phyloP scores from a whole-genome alignment of 176 grass and related monocot genomes.

The Oryza punctata region DNA sequence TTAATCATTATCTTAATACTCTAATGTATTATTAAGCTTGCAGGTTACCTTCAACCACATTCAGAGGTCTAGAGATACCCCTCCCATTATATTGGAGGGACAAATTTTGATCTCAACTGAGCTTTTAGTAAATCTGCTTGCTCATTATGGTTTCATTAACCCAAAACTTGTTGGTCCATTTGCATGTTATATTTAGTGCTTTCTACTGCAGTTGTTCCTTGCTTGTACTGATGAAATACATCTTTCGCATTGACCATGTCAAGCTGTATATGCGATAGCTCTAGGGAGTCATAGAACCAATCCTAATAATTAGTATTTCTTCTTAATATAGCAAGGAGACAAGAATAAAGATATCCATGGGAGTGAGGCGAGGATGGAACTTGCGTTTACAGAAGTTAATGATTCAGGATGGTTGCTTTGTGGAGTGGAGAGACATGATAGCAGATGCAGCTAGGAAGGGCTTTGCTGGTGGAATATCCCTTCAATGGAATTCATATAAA shows the following conservation, averaged over 20 bases:
- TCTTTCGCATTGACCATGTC: not conserved
- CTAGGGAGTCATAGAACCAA: slow-evolving; percentile 12
- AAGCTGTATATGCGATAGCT: not conserved
- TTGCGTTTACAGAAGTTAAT: slow-evolving; percentile 59
- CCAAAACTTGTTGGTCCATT: not conserved
- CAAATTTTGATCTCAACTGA: not conserved
- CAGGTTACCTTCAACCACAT: no score
- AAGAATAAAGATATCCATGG: slow-evolving; percentile 70
- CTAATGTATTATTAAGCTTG: no score
- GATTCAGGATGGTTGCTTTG: slow-evolving; percentile 69
- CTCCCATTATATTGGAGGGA: not conserved
- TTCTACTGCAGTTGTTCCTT: not conserved
- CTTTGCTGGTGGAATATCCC: slow-evolving; percentile 60
- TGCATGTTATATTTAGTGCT: not conserved
- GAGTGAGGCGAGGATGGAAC: slow-evolving; percentile 69
- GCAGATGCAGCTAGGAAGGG: slow-evolving; percentile 71
- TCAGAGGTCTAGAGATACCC: no score
- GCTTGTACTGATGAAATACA: not conserved
- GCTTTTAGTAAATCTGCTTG: slow-evolving; percentile 9
- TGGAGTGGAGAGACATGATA: slow-evolving; percentile 81
- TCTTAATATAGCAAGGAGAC: slow-evolving; percentile 71
- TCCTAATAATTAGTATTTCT: slow-evolving; percentile 29
- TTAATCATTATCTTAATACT: no score
- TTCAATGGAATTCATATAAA: slow-evolving; percentile 87
- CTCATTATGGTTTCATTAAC: not conserved